Conservation (phyloP, 306 rosid genomes). For the Pterocarpus santalinus region DNA sequence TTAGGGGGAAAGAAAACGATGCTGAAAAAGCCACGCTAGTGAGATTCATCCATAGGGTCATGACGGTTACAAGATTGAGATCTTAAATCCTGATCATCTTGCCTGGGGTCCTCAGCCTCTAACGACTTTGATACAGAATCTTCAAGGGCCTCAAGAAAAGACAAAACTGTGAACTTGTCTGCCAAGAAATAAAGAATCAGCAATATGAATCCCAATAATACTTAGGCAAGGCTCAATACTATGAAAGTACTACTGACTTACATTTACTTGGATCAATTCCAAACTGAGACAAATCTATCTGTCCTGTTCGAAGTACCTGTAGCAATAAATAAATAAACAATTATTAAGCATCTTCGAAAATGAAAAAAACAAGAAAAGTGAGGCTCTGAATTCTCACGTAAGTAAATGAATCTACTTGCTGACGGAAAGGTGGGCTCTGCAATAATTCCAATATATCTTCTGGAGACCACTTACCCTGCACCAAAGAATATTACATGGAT, state of each 20-base stretch:
- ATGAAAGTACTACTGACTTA: conserved; percentile 53
- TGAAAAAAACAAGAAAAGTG: conserved; percentile 12
- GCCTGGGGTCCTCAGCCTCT: conserved; percentile 64
- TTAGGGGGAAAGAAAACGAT: not conserved
- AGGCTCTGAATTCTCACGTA: conserved; percentile 62
- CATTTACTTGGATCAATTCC: conserved; percentile 98
- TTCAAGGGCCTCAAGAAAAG: conserved; percentile 95
- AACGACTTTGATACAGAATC: conserved; percentile 72
- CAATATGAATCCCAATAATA: not conserved
- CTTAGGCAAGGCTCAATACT: conserved; percentile 22
- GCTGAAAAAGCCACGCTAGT: conserved; percentile 51
- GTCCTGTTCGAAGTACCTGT: conserved; percentile 94
- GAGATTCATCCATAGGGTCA: conserved; percentile 83
- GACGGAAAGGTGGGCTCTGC: conserved; percentile 96
- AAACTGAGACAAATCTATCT: conserved; percentile 91
- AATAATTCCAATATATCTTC: conserved; percentile 89
- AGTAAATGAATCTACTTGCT: conserved; percentile 94
- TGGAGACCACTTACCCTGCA: conserved; percentile 87
- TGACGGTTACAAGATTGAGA: conserved; percentile 74
- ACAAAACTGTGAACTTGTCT: conserved; percentile 91
- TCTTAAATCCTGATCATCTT: conserved; percentile 74
- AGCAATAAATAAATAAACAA: conserved; percentile 27
- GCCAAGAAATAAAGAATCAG: conserved; percentile 48
- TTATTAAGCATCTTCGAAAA: conserved; percentile 16
- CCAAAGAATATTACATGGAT: conserved; percentile 38